Evolutionary conservation across 208 protist genomes (phyloP).

Genomic region (Wallacemonas rigidus): DNA sequence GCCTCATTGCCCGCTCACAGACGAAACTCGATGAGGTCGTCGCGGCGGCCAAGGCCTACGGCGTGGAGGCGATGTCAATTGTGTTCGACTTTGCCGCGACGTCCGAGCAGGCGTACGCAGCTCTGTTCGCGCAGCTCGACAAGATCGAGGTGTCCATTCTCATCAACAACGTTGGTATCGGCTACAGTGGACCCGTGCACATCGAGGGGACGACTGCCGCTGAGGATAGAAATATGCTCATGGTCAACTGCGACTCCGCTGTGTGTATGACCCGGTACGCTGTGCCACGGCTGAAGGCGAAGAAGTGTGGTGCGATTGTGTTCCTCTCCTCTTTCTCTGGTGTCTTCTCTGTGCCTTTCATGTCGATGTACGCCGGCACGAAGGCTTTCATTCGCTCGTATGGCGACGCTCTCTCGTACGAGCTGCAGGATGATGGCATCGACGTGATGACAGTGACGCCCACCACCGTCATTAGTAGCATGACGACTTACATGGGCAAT

Average conservation of each 20-base stretch:
- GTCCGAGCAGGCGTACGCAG: conserved; percentile 35
- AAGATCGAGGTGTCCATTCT: conserved; percentile 30
- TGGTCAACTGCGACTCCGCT: conserved; percentile 66
- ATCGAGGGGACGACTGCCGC: conserved; percentile 43
- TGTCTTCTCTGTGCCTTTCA: conserved; percentile 41
- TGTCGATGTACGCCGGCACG: conserved; percentile 60
- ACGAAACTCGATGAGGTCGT: conserved; percentile 63
- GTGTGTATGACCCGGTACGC: conserved; percentile 60
- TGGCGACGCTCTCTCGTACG: conserved; percentile 36
- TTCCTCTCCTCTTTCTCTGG: conserved; percentile 52
- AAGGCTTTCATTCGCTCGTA: conserved; percentile 68
- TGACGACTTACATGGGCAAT: conserved; percentile 30
- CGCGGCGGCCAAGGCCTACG: conserved; percentile 31
- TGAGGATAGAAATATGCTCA: conserved; percentile 44
- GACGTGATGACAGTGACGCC: conserved; percentile 47
- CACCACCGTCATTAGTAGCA: conserved; percentile 42
- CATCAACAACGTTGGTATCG: conserved; percentile 88
- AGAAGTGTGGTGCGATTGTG: conserved; percentile 50
- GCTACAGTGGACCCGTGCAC: conserved; percentile 66
- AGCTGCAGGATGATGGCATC: conserved; percentile 33
- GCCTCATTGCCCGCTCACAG: conserved; percentile 67
- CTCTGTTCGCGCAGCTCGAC: conserved; percentile 33
- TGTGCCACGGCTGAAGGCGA: conserved; percentile 38
- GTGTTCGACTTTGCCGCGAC: conserved; percentile 60
- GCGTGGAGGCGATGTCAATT: conserved; percentile 53